Conservation (phyloP, 495 filamentous ascomycete species). For the Neurospora sp. region DNA sequence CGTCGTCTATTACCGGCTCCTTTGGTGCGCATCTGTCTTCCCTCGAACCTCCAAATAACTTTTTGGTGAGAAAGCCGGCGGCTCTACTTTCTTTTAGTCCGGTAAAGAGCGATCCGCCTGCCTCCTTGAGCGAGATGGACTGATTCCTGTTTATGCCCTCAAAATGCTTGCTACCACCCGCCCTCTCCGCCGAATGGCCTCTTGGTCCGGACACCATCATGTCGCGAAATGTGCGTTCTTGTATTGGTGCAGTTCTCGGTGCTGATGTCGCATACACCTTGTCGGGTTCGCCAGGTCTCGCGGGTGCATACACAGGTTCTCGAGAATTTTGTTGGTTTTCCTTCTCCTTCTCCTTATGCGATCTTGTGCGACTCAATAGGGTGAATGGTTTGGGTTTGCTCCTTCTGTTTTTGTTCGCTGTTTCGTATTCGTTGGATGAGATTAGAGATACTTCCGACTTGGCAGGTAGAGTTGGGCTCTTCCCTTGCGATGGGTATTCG, state of each 20-base stretch:
- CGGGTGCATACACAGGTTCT: constrained; percentile 20
- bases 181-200: constrained; percentile 56
- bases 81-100: constrained; percentile 67
- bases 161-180: constrained; percentile 27
- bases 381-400: constrained; percentile 46
- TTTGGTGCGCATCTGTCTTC: constrained; percentile 61
- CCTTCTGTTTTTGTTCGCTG: constrained; percentile 25
- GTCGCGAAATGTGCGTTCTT: constrained; percentile 53
- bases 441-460: constrained; percentile 35
- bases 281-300: constrained; percentile 31
- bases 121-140: constrained; percentile 51
- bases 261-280: constrained; percentile 20
- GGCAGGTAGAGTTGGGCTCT: constrained; percentile 25
- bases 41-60: constrained; percentile 64
- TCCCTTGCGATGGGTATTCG: constrained; percentile 27
- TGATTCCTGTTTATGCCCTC: constrained; percentile 27
- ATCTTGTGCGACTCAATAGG: constrained; percentile 57
- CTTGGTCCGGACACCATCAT: constrained; percentile 53
- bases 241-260: constrained; percentile 46
- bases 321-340: constrained; percentile 32
- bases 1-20: constrained; percentile 56
- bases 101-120: constrained; percentile 57
- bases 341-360: constrained; percentile 47
- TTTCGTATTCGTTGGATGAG: constrained; percentile 31
- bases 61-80: constrained; percentile 67